These are phyloP conservation scores for Penstemon newberryi DNA, from an alignment of 257 asterid genomes.

Conservation along the genomic window DNA sequence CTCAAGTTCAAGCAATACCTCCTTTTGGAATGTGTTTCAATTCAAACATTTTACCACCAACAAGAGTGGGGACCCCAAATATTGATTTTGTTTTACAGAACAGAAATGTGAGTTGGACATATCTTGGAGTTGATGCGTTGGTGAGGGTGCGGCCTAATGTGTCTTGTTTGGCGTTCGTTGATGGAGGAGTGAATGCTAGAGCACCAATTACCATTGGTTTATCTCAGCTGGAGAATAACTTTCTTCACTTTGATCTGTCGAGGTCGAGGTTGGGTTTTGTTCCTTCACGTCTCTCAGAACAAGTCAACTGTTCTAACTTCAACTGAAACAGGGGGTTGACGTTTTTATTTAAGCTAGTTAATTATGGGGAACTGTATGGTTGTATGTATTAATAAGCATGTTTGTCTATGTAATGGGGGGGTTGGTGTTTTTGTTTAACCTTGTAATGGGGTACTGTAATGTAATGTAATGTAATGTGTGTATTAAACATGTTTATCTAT, in stretches of 20 bases:
- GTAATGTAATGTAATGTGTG: no score
- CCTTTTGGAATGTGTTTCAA: conserved; percentile 52
- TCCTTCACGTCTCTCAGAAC: conserved; percentile 10
- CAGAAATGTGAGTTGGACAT: conserved; percentile 28
- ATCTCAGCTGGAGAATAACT: conserved; percentile 24
- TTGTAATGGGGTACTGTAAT: neutral
- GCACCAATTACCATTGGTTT: conserved; percentile 31
- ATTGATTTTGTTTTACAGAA: conserved; percentile 40
- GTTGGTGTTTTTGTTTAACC: neutral
- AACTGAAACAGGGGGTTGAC: neutral
- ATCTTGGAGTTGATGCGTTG: conserved; percentile 18
- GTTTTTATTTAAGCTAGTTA: no score
- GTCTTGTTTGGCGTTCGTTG: conserved; percentile 33
- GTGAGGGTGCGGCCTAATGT: conserved; percentile 27
- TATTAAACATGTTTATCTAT: no score
- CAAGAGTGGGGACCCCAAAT: conserved; percentile 28
- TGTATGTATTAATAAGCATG: no score
- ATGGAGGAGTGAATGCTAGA: conserved; percentile 30
- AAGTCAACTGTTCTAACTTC: conserved; percentile 26
- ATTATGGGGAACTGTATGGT: no score
- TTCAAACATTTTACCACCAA: conserved; percentile 32
- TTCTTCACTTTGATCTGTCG: conserved; percentile 33
- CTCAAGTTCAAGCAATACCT: conserved; percentile 33
- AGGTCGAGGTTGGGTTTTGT: conserved; percentile 28
- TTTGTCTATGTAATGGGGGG: neutral